phyloP scores from a whole-genome alignment of 768 basidiomycete genomes.

The Tephrocybe sp. region DNA sequence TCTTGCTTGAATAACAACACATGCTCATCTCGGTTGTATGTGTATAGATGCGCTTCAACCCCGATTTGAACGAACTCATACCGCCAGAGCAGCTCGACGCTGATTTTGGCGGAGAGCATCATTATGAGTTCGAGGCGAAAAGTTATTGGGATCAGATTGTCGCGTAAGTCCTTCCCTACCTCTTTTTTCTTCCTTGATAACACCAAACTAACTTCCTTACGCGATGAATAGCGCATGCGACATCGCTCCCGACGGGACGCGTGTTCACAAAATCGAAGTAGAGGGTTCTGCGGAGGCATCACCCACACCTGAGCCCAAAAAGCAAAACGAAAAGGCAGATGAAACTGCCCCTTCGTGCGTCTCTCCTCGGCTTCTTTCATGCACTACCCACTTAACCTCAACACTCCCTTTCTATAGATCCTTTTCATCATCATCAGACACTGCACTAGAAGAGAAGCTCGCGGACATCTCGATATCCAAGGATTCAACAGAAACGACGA shows the following conservation, averaged over 20 bases:
- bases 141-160: conserved; percentile 82
- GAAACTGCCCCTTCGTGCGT: conserved; percentile 6
- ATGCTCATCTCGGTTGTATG: background rate
- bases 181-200: background rate
- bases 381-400: background rate
- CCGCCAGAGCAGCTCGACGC: conserved; percentile 75
- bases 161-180: conserved; percentile 40
- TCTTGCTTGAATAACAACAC: background rate
- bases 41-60: conserved; percentile 83
- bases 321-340: background rate
- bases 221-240: conserved; percentile 45
- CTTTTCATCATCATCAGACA: conserved; percentile 9
- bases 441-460: conserved; percentile 13
- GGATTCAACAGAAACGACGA: background rate
- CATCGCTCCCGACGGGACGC: conserved; percentile 55
- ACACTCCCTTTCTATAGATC: background rate
- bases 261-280: conserved; percentile 26
- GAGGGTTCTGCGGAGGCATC: background rate
- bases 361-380: background rate
- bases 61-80: conserved; percentile 73
- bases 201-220: too few relatives aligned
- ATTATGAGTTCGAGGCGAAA: conserved; percentile 70
- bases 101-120: conserved; percentile 79
- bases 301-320: background rate
- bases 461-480: conserved; percentile 1